Percentiles rank a stretch among this genome's conserved stretches.
Evolutionary conservation across 78 protist genomes (phyloP).

Genomic region (slime mould (Dictyostelium discoideum)): DNA sequence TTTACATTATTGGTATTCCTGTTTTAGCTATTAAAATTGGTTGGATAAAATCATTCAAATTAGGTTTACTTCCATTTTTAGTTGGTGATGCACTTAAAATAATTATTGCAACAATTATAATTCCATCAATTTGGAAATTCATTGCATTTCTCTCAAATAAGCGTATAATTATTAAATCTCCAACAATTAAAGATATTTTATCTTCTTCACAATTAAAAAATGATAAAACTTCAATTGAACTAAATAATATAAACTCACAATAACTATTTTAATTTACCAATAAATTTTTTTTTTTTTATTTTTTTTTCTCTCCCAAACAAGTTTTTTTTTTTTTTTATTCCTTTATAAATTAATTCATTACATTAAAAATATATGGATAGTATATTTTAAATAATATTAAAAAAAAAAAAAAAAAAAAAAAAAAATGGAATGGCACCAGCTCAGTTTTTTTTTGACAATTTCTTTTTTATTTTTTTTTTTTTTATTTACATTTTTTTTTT

Average conservation of each 20-base stretch:
- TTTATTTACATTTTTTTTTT: neutral
- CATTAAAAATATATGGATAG: too few species aligned
- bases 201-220: neutral
- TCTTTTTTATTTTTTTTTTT: too few species aligned
- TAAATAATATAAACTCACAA: neutral
- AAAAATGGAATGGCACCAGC: too few species aligned
- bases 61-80: constrained; percentile 31
- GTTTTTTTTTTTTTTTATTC: too few species aligned
- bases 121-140: constrained; percentile 54
- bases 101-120: constrained; percentile 3
- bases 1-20: constrained; percentile 49
- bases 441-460: too few species aligned
- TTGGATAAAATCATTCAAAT: neutral
- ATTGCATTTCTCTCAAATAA: constrained; percentile 23
- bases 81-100: constrained; percentile 45
- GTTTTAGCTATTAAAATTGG: constrained; percentile 23
- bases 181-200: neutral
- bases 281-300: neutral
- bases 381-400: neutral
- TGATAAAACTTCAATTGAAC: neutral
- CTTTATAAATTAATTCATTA: neutral
- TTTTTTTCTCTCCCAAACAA: too few species aligned
- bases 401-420: too few species aligned
- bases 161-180: neutral
- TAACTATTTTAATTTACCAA: too few species aligned